These are phyloP conservation scores for Arthrobotrys entomopaga DNA, from an alignment of 2,329 filamentous ascomycete genomes.

Conservation along the genomic window DNA sequence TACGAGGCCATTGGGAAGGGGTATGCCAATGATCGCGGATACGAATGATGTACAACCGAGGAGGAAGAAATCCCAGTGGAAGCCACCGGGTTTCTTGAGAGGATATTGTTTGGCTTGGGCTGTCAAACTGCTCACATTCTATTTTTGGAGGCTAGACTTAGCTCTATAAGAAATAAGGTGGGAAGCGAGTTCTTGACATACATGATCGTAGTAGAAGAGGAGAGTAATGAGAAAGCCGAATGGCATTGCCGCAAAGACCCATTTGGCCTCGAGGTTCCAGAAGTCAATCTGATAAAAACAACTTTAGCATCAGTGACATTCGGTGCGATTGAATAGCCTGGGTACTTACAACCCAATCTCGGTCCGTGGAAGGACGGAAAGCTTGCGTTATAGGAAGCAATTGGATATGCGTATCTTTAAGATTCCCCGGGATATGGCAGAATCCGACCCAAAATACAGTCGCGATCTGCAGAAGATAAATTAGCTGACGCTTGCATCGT, in stretches of 20 bases:
- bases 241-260: conserved; percentile 68
- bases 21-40: conserved; percentile 78
- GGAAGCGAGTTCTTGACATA: conserved; percentile 56
- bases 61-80: conserved; percentile 86
- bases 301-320: conserved; percentile 22
- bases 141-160: background rate
- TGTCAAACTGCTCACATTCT: conserved; percentile 65
- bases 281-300: conserved; percentile 67
- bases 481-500: background rate
- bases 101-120: conserved; percentile 82
- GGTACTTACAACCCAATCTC: conserved; percentile 63
- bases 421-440: conserved; percentile 66
- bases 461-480: conserved; percentile 61
- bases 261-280: conserved; percentile 67
- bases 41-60: conserved; percentile 80
- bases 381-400: conserved; percentile 79
- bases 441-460: conserved; percentile 69
- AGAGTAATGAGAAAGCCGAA: conserved; percentile 68
- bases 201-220: conserved; percentile 70
- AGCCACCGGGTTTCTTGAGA: conserved; percentile 80
- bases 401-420: conserved; percentile 75
- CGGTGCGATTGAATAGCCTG: conserved; percentile 54
- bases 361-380: conserved; percentile 79
- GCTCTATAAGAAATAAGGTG: background rate
- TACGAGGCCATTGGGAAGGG: conserved; percentile 84